Conservation (phyloP, 2,329 filamentous ascomycete genomes). For the Fragosphaeria purpurea region DNA sequence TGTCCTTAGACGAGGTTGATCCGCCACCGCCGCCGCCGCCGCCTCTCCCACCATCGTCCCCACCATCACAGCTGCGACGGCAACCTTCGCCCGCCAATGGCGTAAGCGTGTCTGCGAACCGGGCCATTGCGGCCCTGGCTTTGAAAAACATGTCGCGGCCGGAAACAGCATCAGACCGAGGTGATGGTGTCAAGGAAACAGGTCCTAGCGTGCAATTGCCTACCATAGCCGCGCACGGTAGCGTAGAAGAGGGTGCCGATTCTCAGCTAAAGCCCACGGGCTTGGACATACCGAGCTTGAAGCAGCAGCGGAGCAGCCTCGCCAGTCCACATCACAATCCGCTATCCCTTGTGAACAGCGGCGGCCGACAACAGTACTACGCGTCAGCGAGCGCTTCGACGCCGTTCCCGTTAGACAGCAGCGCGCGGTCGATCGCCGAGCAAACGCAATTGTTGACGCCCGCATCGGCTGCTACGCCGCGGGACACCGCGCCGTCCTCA, state of each 20-base stretch:
- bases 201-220: no score
- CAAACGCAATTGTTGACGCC: constrained; percentile 3
- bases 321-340: no score
- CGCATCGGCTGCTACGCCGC: constrained; percentile 1
- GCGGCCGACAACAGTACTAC: no score
- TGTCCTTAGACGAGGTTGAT: constrained; percentile 5
- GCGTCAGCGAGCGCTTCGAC: no score
- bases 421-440: not conserved
- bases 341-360: no score
- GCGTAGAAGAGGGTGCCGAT: no score
- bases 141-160: not conserved
- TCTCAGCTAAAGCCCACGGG: no score
- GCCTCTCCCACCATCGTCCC: not conserved
- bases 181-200: no score
- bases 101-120: not conserved
- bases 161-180: not conserved
- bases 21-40: not conserved
- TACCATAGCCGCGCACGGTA: no score
- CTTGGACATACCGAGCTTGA: no score
- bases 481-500: not conserved
- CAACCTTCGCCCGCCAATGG: not conserved
- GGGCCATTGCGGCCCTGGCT: not conserved
- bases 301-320: not conserved
- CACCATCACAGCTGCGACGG: not conserved
- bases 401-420: no score